phyloP scores from a whole-genome alignment of 108 stramenopile genomes.

The Bacterosira constricta region DNA sequence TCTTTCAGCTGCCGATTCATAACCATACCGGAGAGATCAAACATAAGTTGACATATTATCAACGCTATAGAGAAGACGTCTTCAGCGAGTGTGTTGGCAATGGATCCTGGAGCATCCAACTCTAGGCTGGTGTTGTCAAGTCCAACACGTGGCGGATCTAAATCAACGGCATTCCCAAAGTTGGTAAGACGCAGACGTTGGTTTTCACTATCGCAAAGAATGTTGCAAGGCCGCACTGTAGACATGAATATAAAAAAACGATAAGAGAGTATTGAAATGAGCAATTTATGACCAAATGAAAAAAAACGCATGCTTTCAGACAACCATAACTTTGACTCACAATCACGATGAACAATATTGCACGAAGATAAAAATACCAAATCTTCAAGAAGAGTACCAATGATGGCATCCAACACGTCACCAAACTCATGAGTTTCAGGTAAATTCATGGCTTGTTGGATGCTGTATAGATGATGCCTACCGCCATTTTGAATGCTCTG shows the following conservation, averaged over 20 bases:
- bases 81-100: constrained; percentile 55
- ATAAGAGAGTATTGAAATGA: neutral
- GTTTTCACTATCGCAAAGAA: constrained; percentile 49
- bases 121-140: constrained; percentile 51
- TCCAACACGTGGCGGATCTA: constrained; percentile 66
- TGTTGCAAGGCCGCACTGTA: constrained; percentile 63
- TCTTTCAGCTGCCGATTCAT: constrained; percentile 72
- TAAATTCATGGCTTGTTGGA: constrained; percentile 55
- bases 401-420: constrained; percentile 56
- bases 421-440: constrained; percentile 46
- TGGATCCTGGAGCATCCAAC: constrained; percentile 74
- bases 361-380: constrained; percentile 56
- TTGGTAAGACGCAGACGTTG: constrained; percentile 59
- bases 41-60: constrained; percentile 72
- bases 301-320: neutral
- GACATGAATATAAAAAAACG: neutral
- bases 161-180: constrained; percentile 84
- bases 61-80: constrained; percentile 73
- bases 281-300: neutral
- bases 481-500: constrained; percentile 19
- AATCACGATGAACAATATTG: constrained; percentile 74
- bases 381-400: constrained; percentile 52
- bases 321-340: constrained; percentile 12
- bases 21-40: constrained; percentile 64
- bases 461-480: constrained; percentile 44